These are phyloP conservation scores for Termitomyces eurrhizus DNA, from an alignment of 768 basidiomycete genomes.

Conservation along the genomic window DNA sequence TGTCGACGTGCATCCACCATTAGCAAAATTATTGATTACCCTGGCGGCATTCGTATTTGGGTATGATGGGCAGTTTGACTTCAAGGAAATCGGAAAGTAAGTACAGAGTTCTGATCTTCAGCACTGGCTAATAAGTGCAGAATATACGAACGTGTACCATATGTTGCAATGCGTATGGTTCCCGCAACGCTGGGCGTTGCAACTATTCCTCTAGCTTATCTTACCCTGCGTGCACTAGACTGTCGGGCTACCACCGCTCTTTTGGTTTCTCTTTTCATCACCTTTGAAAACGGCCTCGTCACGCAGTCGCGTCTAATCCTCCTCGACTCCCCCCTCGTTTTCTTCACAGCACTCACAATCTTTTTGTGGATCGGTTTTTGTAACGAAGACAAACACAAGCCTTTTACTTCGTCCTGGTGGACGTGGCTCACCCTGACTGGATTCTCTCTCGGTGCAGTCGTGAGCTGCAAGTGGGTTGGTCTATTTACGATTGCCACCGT, in stretches of 20 bases:
- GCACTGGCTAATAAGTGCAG: constrained; percentile 31
- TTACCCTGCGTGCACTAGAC: constrained; percentile 90
- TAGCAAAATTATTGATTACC: constrained; percentile 94
- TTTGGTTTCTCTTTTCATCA: constrained; percentile 86
- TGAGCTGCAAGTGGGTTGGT: constrained; percentile 97
- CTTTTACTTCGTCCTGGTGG: constrained; percentile 92
- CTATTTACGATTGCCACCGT: constrained; percentile 96
- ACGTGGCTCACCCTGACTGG: constrained; percentile 85
- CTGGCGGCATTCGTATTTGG: constrained; percentile 84
- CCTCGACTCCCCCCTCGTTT: constrained; percentile 95
- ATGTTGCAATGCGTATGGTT: constrained; percentile 96
- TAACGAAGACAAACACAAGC: constrained; percentile 82
- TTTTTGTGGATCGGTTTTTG: constrained; percentile 89
- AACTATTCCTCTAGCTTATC: constrained; percentile 86
- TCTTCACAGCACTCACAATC: constrained; percentile 90
- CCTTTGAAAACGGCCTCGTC: constrained; percentile 94
- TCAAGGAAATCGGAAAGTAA: constrained; percentile 96
- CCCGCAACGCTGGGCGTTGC: constrained; percentile 87
- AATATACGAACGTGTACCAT: constrained; percentile 83
- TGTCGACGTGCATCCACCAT: constrained; percentile 94
- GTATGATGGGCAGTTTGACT: constrained; percentile 92
- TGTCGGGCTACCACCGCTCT: constrained; percentile 91
- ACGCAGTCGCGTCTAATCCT: constrained; percentile 97
- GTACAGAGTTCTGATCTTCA: constrained; percentile 21
- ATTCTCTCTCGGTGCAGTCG: constrained; percentile 85